Evolutionary conservation across 1,284 basidiomycete genomes (phyloP), one percentile per base, ranked within the genome.

Genomic region (Tylopilus orsonianus): DNA sequence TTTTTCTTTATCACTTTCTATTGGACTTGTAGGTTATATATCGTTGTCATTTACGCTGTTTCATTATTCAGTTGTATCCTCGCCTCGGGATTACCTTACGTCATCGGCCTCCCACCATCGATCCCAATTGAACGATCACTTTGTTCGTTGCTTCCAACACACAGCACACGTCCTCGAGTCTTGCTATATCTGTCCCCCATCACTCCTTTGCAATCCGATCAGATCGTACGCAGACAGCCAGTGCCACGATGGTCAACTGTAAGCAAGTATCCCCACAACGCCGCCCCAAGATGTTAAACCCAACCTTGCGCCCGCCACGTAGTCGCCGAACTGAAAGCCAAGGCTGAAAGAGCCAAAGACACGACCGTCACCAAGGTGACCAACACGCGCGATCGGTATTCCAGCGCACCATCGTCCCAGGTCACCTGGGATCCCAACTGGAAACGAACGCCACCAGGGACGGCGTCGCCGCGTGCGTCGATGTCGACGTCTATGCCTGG

Each of bases 241-340:
- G 14, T 22, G 24, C 16, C 30, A 24, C 53, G 36, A 65, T 65
- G 62, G 57, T 68, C 4, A 67, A 53, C 40, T 68, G 62, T 65
- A 50, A 67, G 62, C 51, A 47, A 19, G 18, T 5, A 6, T 10
- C n/a, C 0, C 14, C 13, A 13, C 34, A 5, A 30, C 23, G 20
- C 33, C 32, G 26, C 26, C 26, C 8, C 7, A 4, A 30, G 14
- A 10, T 13, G 7, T 32, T 26, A 18, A 32, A 46, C 23, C 12
- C 18, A 39, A 29, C 27, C 41, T 50, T 40, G 58, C 34, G n/a
- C 14, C 38, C 49, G 9, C 22, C 45, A 13, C 4, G 40, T 43
- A 81, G 80, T 84, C 48, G 76, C 82, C 30, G 81, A 83, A 47
- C 66, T 88, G 47, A 84, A 84, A 62, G 75, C 75, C 33, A 83